phyloP scores from a whole-genome alignment of 225 moss, liverwort and hornwort species.

The Pseudoscleropodium purum region DNA sequence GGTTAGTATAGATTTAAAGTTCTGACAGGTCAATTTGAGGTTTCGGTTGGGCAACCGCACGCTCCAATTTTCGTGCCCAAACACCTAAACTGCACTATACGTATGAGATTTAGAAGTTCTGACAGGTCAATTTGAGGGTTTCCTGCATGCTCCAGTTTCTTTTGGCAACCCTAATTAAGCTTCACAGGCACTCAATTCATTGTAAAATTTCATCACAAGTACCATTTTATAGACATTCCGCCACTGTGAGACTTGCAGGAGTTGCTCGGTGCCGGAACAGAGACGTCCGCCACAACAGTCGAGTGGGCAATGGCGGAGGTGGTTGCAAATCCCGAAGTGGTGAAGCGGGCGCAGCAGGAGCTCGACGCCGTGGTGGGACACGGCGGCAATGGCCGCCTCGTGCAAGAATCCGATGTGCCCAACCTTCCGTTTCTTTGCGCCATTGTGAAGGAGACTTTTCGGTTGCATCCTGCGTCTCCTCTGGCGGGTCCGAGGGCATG shows the following conservation, averaged over 20 bases:
- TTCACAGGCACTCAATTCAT: neutral
- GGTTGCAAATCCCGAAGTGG: neutral
- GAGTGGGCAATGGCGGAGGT: neutral
- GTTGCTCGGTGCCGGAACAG: neutral
- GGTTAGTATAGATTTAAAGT: neutral
- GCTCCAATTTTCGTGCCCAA: too few species aligned
- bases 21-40: neutral
- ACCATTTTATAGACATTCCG: neutral
- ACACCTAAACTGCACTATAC: too few species aligned
- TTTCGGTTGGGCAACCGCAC: too few species aligned
- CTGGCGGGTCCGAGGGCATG: neutral
- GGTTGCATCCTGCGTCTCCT: neutral
- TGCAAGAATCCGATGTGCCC: neutral
- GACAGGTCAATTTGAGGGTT: neutral
- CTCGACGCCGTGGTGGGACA: neutral
- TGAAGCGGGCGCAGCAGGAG: neutral
- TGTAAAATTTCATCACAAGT: neutral
- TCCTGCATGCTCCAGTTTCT: neutral
- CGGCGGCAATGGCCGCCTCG: neutral
- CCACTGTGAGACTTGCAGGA: neutral
- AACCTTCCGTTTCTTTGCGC: neutral
- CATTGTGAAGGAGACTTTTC: neutral
- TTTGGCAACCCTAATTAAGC: neutral
- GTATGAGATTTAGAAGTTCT: neutral
- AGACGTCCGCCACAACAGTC: neutral